Evolutionary conservation across 768 basidiomycete species (phyloP).

Genomic region (Cyclocybe aegerita): DNA sequence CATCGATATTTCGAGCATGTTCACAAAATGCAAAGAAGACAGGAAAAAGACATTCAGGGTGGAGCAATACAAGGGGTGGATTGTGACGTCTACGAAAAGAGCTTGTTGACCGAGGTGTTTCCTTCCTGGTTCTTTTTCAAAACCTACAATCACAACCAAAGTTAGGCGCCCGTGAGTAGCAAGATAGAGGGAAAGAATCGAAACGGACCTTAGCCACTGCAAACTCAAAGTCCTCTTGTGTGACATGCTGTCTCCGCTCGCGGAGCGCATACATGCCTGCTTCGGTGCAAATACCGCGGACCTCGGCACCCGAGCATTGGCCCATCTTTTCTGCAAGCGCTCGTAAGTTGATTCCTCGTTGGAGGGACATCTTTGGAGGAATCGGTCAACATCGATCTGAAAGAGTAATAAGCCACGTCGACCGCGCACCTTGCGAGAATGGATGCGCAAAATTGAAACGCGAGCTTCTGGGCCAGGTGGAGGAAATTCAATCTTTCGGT

Average conservation of each 20-base stretch:
- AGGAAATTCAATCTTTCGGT: slow-evolving; percentile 96
- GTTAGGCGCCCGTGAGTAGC: neutral
- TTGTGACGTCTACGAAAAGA: slow-evolving; percentile 67
- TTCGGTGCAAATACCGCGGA: slow-evolving; percentile 95
- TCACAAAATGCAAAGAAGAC: neutral
- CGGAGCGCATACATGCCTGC: slow-evolving; percentile 98
- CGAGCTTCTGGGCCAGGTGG: slow-evolving; percentile 97
- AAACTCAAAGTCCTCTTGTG: slow-evolving; percentile 98
- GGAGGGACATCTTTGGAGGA: slow-evolving; percentile 81
- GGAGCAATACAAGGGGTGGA: slow-evolving; percentile 1
- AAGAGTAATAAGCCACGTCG: neutral
- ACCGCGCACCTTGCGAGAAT: slow-evolving; percentile 79
- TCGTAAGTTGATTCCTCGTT: slow-evolving; percentile 96
- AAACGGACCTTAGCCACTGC: slow-evolving; percentile 84
- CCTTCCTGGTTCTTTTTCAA: slow-evolving; percentile 97
- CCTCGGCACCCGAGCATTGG: slow-evolving; percentile 96
- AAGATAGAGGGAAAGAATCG: slow-evolving; percentile 10
- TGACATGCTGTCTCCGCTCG: slow-evolving; percentile 94
- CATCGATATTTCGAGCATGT: neutral
- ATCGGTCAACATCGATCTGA: neutral
- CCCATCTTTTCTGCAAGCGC: slow-evolving; percentile 99
- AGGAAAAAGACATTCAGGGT: neutral
- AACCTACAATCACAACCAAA: slow-evolving; percentile 41
- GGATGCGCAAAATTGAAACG: slow-evolving; percentile 95
- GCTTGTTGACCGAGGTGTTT: slow-evolving; percentile 91